Conservation (phyloP, 208 protist genomes). For the Leishmania martiniquensis region DNA sequence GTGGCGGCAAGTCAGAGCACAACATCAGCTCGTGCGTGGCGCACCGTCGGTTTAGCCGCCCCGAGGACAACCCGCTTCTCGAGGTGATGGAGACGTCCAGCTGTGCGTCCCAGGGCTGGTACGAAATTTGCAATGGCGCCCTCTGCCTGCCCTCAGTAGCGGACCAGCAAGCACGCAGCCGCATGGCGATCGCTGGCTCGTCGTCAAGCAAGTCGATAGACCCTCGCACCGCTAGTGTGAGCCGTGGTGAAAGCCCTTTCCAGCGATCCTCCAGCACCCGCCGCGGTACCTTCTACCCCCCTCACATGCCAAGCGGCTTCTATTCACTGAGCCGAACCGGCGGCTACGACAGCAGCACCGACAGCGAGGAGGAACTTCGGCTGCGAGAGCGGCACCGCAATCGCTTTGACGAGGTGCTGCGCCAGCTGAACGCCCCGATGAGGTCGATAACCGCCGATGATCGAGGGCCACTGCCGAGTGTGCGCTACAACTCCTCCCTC, state of each 20-base stretch:
- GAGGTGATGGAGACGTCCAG: conserved; percentile 39
- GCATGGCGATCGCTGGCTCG: background rate
- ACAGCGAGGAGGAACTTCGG: conserved; percentile 13
- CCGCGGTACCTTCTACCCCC: background rate
- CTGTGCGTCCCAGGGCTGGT: conserved; percentile 15
- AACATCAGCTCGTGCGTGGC: conserved; percentile 10
- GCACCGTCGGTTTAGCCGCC: conserved; percentile 18
- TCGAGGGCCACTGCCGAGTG: background rate
- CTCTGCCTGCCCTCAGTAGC: background rate
- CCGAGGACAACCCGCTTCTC: conserved; percentile 21
- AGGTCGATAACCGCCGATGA: conserved; percentile 15
- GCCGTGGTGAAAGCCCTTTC: background rate
- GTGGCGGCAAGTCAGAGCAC: conserved; percentile 3
- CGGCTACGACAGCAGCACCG: conserved; percentile 11
- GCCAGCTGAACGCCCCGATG: conserved; percentile 19
- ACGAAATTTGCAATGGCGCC: background rate
- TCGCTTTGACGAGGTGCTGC: conserved; percentile 31
- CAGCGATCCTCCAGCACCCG: background rate
- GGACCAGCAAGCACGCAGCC: background rate
- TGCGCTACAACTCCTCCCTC: conserved; percentile 11
- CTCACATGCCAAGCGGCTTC: conserved; percentile 6
- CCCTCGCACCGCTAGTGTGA: background rate
- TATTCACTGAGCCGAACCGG: conserved; percentile 29
- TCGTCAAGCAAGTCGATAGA: background rate
- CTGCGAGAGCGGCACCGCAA: conserved; percentile 29